Evolutionary conservation across 2,329 filamentous ascomycete species (phyloP).

Genomic region (Alternaria ethzedia): DNA sequence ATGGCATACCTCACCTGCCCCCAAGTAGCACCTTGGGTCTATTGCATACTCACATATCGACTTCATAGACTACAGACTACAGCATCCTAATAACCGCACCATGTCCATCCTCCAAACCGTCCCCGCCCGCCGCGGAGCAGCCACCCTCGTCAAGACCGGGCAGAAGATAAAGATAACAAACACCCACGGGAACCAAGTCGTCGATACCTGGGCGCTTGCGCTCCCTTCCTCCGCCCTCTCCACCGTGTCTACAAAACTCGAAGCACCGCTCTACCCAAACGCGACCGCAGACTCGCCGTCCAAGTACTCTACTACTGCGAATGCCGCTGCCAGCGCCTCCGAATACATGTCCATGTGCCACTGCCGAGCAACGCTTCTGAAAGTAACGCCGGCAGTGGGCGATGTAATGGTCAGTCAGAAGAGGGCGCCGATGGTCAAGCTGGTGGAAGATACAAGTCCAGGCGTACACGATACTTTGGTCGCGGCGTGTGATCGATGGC

Average conservation of each 20-base stretch:
- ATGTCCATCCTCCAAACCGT: slow-evolving; percentile 41
- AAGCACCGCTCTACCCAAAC: slow-evolving; percentile 39
- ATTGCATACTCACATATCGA: background rate
- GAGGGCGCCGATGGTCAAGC: slow-evolving; percentile 40
- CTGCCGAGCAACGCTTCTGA: slow-evolving; percentile 37
- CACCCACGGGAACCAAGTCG: slow-evolving; percentile 57
- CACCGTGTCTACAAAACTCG: slow-evolving; percentile 28
- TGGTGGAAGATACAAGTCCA: slow-evolving; percentile 42
- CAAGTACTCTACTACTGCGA: slow-evolving; percentile 30
- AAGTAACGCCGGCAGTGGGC: slow-evolving; percentile 37
- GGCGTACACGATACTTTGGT: slow-evolving; percentile 46
- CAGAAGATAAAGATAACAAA: slow-evolving; percentile 57
- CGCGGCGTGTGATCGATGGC: slow-evolving; percentile 46
- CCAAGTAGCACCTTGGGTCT: background rate
- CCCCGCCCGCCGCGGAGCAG: slow-evolving; percentile 54
- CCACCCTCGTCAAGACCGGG: slow-evolving; percentile 44
- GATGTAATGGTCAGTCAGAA: slow-evolving; percentile 44
- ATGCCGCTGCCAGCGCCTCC: slow-evolving; percentile 35
- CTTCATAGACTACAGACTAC: background rate
- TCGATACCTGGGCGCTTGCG: slow-evolving; percentile 59
- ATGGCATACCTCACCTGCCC: background rate
- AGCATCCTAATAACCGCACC: background rate
- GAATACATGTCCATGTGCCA: slow-evolving; percentile 48
- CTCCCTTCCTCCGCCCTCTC: slow-evolving; percentile 31
- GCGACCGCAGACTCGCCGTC: slow-evolving; percentile 28